phyloP scores from a whole-genome alignment of 2,329 filamentous ascomycete genomes.

The Scopulariopsis brevicaulis region DNA sequence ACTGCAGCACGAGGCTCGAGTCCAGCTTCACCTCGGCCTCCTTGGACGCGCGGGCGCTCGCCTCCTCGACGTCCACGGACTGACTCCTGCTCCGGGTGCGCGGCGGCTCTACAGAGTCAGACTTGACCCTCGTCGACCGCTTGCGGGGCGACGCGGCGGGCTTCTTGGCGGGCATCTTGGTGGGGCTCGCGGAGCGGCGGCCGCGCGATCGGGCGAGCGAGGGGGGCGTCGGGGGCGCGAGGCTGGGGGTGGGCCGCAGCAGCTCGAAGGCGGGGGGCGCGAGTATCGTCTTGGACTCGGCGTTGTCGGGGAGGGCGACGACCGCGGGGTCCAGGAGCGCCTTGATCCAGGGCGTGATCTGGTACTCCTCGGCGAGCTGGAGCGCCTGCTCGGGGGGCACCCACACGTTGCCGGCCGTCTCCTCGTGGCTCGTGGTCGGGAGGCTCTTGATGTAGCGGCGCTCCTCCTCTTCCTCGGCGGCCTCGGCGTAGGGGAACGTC shows the following conservation, averaged over 20 bases:
- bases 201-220: conserved; percentile 32
- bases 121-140: conserved; percentile 22
- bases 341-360: conserved; percentile 75
- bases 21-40: conserved; percentile 1
- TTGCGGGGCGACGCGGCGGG: conserved; percentile 42
- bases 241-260: conserved; percentile 26
- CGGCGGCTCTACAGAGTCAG: conserved; percentile 1
- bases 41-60: neutral
- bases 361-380: conserved; percentile 74
- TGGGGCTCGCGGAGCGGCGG: conserved; percentile 46
- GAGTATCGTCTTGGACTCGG: conserved; percentile 59
- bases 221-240: conserved; percentile 38
- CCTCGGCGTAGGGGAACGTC: conserved; percentile 68
- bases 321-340: conserved; percentile 85
- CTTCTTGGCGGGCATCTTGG: conserved; percentile 33
- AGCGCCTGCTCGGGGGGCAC: conserved; percentile 77
- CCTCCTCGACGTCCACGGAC: conserved; percentile 3
- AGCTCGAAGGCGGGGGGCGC: conserved; percentile 72
- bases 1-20: neutral
- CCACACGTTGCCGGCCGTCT: conserved; percentile 96
- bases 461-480: conserved; percentile 62
- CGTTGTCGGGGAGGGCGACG: conserved; percentile 46
- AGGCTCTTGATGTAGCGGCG: conserved; percentile 78
- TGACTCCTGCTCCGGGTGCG: conserved; percentile 4
- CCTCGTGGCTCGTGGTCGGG: conserved; percentile 70